These are phyloP conservation scores for Mycena galericulata DNA, from an alignment of 768 basidiomycete species.

Conservation along the genomic window DNA sequence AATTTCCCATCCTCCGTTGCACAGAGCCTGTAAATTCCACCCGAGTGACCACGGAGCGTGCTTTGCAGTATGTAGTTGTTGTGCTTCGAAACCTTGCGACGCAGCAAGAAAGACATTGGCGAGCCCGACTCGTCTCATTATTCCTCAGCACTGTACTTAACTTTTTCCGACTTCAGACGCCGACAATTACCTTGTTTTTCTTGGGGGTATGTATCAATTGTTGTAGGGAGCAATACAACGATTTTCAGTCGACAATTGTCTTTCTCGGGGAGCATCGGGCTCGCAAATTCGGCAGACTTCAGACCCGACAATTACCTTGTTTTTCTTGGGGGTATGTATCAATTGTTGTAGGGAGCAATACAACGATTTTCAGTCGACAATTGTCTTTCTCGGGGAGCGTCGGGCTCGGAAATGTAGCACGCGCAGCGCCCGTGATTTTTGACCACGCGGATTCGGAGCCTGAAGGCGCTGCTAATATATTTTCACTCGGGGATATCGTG, in stretches of 20 bases:
- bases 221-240: conserved; percentile 18
- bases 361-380: too few relatives aligned
- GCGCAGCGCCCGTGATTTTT: neutral
- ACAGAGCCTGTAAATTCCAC: conserved; percentile 23
- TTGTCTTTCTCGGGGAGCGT: too few relatives aligned
- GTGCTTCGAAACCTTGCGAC: conserved; percentile 11
- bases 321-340: too few relatives aligned
- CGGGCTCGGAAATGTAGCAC: neutral
- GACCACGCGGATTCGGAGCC: conserved; percentile 14
- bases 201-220: conserved; percentile 19
- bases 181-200: conserved; percentile 3
- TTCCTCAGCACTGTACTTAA: conserved; percentile 19
- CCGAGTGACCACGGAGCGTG: conserved; percentile 29
- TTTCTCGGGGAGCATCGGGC: conserved; percentile 16
- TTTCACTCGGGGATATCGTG: conserved; percentile 5
- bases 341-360: too few relatives aligned
- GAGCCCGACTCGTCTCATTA: conserved; percentile 5
- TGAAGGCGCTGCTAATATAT: neutral
- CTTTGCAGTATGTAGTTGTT: conserved; percentile 13
- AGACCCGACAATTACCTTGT: too few relatives aligned
- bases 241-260: conserved; percentile 5
- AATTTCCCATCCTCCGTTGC: conserved; percentile 27
- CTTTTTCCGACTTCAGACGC: neutral
- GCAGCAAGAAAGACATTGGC: conserved; percentile 24
- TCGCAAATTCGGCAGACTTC: too few relatives aligned